Evolutionary conservation across 306 rosid genomes (phyloP), one percentile per base, ranked within the genome.

Genomic region (Leucaena leucocephala): DNA sequence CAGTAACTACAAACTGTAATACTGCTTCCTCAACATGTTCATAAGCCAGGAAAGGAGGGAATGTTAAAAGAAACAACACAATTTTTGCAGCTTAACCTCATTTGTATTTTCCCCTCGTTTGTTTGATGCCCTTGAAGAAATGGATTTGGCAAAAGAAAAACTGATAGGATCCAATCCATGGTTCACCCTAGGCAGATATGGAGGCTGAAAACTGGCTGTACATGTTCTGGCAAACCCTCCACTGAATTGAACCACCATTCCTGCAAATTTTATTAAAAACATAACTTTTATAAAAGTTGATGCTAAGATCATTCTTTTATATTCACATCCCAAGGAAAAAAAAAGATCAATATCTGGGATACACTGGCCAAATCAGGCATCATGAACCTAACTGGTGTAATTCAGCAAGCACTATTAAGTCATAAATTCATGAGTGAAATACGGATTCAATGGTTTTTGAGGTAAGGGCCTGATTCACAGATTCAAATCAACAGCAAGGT

Each of bases 61-160:
- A 46, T 16, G 2, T n/a, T 10, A 59, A 3, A 76, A 9, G 19
- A 36, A 76, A 22, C 16, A 5, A 22, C 68, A 40, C 40, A 43
- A 72, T 16, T 73, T 72, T 72, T 7, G 1, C 42, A 17, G 44
- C 43, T 44, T 42, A 76, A 76, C 80, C 89, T 88, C 84, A 27
- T 85, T 79, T 74, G 59, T 8, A 69, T 58, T 77, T 88, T 73
- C 64, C 63, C 80, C 76, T 17, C 65, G 82, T 77, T 85, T 71
- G 45, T 84, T 62, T 68, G 89, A 85, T 77, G 94, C 86, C 65
- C 78, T 80, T 19, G 95, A 90, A 35, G 92, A 90, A 72, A 90
- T 58, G 74, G 85, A 76, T 74, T 87, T 84, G 35, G 83, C 66
- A 45, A 69, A 77, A 75, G 49, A 67, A 14, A 84, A 43, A 74